Base-by-base conservation (phyloP, 2,329 filamentous ascomycete species). In the Daldinia sp. region DNA sequence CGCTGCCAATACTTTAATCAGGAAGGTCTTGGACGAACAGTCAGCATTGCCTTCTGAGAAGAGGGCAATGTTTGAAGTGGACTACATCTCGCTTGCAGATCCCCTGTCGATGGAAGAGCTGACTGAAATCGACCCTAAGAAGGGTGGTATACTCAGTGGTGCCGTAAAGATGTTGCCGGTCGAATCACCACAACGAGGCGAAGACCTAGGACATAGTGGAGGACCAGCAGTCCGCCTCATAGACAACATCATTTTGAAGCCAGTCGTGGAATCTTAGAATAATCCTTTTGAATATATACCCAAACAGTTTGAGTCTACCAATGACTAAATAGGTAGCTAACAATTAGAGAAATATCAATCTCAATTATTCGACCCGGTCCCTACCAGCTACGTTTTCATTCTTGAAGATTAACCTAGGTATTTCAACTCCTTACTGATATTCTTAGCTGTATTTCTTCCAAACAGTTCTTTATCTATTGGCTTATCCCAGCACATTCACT, bases 11-110 rank as follows among this genome's bases (percentile, higher is more conserved):
- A 79, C 81, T 29, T 82, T 94, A 2, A 77, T 87, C 1, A 79
- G 83, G 13, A 73, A 78, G 3, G 81, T 85, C 11, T 77, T 87
- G 30, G 77, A 82, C 13, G 84, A 86, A 73, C 93, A 97, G 77
- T 80, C 83, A 64, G 80, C 79, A 9, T 75, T 94, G 58, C 73
- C 79, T 1, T 84, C 88, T 0, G 77, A 79, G 29, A 79, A 90
- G 73, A 83, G 93, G 49, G 91, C 88, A 2, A 79, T 81, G 51
- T 95, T 93, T 64, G 91, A 96, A 74, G 84, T 97, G 7, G 94
- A 98, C 76, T 99, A 99, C 75, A 86, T 99, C 58, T 96, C 93
- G 13, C 83, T 99, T 23, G 91, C 94, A 0, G 93, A 98, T 71
- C 91, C 93, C 0, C 87, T 92, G 7, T 90, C 89, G 0, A 86